Base-by-base conservation (phyloP, 176 grass and related monocot species). In the Bromus sterilis region DNA sequence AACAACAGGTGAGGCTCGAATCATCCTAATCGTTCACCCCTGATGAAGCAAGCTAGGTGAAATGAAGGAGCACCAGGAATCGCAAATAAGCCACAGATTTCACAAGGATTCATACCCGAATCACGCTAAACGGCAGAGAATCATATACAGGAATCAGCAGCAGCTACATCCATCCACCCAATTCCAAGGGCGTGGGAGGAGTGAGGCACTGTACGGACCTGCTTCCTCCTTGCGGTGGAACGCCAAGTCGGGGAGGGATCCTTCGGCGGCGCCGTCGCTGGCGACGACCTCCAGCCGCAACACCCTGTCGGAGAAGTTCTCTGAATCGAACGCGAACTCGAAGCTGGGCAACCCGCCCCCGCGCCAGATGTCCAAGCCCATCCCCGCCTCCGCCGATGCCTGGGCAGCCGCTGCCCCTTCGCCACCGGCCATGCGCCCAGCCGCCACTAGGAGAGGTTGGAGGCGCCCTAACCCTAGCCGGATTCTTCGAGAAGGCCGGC, bases 291-390 rank as follows among this genome's bases (percentile, higher is more conserved):
- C 94, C 81, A 97, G 86, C 81, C 84, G 84, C 42, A 97, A 74
- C 53, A 87, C 81, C 71, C 91, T 57, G 78, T 97, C 86, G 13
- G 91, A 97, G 86, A 93, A 97, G 81, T 93, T 93, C 39, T 85
- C 83, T 68, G 87, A 89, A 79, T 93, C 89, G 84, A 91, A 97
- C 37, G 91, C 89, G 82, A 97, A 97, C 73, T 93, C 89, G 33
- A 91, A 93, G 72, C 43, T 97, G 32, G 73, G 88, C 2, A 77
- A 83, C 31, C 74, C 86, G 75, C 71, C 74, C 43, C 82, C 78
- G 61, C 86, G 63, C 36, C 86, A 78, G 83, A 91, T 80, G 79
- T 85, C 93, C 21, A 83, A 79, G 43, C 87, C 90, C 88, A 96
- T 97, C 78, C 11, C 48, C 31, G 5, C 46, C 24, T 20, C 57